phyloP scores from a whole-genome alignment of 495 filamentous ascomycete genomes.

The Neurospora sp. region DNA sequence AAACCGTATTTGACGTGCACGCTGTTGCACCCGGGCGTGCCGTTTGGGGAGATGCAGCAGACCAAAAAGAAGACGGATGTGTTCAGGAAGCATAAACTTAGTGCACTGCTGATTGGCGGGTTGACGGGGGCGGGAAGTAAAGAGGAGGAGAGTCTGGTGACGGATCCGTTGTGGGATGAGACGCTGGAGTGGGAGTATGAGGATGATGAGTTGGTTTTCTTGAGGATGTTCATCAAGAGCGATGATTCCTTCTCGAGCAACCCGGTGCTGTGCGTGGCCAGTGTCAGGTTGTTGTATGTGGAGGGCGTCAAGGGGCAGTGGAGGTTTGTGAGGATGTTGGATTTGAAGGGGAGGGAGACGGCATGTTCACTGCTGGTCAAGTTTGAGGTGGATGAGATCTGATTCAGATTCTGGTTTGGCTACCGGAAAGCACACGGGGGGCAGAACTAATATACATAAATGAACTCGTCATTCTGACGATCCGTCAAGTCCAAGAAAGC shows the following conservation, averaged over 20 bases:
- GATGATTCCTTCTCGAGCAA: conserved; percentile 42
- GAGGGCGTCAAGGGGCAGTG: conserved; percentile 26
- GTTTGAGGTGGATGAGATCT: conserved; percentile 34
- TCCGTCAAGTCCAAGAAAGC: conserved; percentile 50
- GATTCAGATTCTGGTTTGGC: not conserved
- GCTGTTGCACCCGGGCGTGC: conserved; percentile 29
- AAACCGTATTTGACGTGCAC: conserved; percentile 46
- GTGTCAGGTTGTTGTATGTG: conserved; percentile 38
- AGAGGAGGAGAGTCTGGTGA: conserved; percentile 31
- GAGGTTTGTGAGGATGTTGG: conserved; percentile 43
- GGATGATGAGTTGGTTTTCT: conserved; percentile 42
- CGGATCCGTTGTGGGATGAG: conserved; percentile 43
- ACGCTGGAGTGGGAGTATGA: conserved; percentile 45
- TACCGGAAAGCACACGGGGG: not conserved
- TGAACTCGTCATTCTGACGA: conserved; percentile 56
- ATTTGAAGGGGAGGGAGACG: conserved; percentile 43
- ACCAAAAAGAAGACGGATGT: conserved; percentile 40
- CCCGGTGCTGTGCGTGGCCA: conserved; percentile 35
- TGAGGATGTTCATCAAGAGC: conserved; percentile 43
- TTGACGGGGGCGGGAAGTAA: not conserved
- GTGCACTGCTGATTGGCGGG: conserved; percentile 25
- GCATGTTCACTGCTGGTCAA: conserved; percentile 39
- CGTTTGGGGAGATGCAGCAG: conserved; percentile 17
- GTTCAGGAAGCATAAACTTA: conserved; percentile 37
- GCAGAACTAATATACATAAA: conserved; percentile 47